phyloP scores from a whole-genome alignment of 2,329 filamentous ascomycete genomes.

The Penicillium sp. region DNA sequence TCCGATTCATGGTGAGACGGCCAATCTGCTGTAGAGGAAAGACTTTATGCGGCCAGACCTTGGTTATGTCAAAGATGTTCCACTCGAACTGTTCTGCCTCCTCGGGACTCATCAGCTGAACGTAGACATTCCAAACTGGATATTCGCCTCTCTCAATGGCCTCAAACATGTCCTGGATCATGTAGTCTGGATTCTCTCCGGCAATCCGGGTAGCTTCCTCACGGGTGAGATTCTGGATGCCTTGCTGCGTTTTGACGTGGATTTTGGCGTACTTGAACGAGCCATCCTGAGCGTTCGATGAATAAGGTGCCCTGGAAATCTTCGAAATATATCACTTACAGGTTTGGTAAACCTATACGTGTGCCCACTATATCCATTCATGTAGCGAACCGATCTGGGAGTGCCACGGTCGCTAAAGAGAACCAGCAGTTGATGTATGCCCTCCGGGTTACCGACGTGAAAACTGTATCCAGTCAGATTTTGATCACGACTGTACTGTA shows the following conservation, averaged over 20 bases:
- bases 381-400: constrained; percentile 60
- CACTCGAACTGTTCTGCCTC: constrained; percentile 76
- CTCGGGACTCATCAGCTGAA: constrained; percentile 70
- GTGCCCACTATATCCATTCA: constrained; percentile 66
- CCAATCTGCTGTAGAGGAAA: constrained; percentile 75
- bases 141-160: constrained; percentile 70
- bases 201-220: constrained; percentile 73
- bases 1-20: constrained; percentile 69
- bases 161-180: constrained; percentile 71
- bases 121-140: constrained; percentile 76
- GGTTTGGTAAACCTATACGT: constrained; percentile 37
- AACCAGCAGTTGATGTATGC: constrained; percentile 61
- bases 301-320: too few relatives aligned
- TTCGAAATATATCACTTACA: neutral
- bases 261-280: constrained; percentile 64
- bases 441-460: constrained; percentile 60
- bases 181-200: constrained; percentile 75
- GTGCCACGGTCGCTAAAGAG: constrained; percentile 66
- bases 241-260: constrained; percentile 43
- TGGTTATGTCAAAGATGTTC: constrained; percentile 80
- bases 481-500: too few relatives aligned
- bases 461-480: constrained; percentile 33
- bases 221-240: constrained; percentile 53
- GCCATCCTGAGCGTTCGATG: constrained; percentile 46
- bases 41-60: constrained; percentile 76